These are phyloP conservation scores for Thymus mandschuricus DNA, from an alignment of 257 asterid genomes.

Conservation along the genomic window DNA sequence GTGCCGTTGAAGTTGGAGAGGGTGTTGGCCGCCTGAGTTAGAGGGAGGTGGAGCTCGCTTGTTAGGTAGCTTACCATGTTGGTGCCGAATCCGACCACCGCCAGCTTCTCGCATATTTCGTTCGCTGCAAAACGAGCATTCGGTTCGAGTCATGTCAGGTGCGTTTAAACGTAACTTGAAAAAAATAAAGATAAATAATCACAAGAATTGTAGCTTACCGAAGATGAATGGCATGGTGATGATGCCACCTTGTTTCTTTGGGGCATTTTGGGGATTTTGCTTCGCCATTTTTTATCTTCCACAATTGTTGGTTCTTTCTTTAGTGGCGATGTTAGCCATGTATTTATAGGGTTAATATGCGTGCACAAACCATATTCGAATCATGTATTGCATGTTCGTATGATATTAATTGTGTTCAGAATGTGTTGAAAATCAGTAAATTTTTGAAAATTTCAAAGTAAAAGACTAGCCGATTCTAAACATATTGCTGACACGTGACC, in stretches of 20 bases:
- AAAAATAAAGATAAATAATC: too few species aligned
- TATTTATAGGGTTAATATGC: constrained; percentile 51
- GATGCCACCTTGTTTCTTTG: constrained; percentile 67
- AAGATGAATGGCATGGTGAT: constrained; percentile 94
- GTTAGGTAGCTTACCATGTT: constrained; percentile 85
- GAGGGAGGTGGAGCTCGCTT: constrained; percentile 65
- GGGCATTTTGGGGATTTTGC: constrained; percentile 31
- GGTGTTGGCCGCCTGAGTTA: constrained; percentile 86
- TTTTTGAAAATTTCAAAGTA: too few species aligned
- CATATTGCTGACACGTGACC: too few species aligned
- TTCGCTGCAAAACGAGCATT: constrained; percentile 51
- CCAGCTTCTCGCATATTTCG: constrained; percentile 86
- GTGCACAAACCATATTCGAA: too few species aligned
- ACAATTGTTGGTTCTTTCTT: not conserved
- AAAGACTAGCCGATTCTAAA: too few species aligned
- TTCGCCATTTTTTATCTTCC: constrained; percentile 36
- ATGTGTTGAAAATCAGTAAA: too few species aligned
- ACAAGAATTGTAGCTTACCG: constrained; percentile 43
- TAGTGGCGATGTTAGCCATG: constrained; percentile 11
- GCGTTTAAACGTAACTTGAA: not conserved
- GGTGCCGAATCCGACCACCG: constrained; percentile 78
- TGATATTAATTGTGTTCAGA: too few species aligned
- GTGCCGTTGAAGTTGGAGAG: constrained; percentile 85
- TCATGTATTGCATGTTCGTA: too few species aligned
- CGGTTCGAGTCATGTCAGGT: too few species aligned